Percentiles rank a stretch among this genome's conserved stretches.
Evolutionary conservation across 2,329 filamentous ascomycete genomes (phyloP).

Genomic region (Truncatella angustata): DNA sequence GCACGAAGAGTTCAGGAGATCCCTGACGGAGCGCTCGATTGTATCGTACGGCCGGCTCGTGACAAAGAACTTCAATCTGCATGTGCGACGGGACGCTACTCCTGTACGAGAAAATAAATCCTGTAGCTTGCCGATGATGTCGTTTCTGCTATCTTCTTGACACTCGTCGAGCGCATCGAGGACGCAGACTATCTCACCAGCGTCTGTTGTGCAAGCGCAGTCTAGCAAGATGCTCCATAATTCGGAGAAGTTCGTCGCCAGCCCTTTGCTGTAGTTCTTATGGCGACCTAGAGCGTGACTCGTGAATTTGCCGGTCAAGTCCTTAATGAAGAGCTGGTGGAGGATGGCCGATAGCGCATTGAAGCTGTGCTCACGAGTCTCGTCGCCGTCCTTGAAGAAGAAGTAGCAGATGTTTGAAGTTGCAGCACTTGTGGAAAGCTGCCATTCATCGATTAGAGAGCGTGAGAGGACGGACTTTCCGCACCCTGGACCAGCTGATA

Average conservation of each 20-base stretch:
- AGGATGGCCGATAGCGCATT: slow-evolving; percentile 24
- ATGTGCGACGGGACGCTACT: not conserved
- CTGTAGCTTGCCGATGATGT: not conserved
- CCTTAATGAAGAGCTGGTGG: slow-evolving; percentile 24
- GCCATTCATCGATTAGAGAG: not conserved
- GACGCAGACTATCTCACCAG: not conserved
- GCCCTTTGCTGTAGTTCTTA: not conserved
- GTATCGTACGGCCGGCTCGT: slow-evolving; percentile 1
- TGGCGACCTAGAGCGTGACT: slow-evolving; percentile 6
- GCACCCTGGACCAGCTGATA: not conserved
- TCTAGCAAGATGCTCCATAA: not conserved
- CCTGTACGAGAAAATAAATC: not conserved
- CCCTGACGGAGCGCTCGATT: not conserved
- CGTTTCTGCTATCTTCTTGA: not conserved
- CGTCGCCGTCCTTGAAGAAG: slow-evolving; percentile 32
- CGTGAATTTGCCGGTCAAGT: slow-evolving; percentile 12
- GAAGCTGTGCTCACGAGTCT: slow-evolving; percentile 15
- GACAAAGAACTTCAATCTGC: slow-evolving; percentile 4
- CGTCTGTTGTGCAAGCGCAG: not conserved
- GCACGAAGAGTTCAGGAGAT: not conserved
- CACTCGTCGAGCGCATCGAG: slow-evolving; percentile 2
- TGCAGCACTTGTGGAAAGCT: slow-evolving; percentile 17
- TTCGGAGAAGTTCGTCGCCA: not conserved
- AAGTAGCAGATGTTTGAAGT: slow-evolving; percentile 29
- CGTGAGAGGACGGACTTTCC: slow-evolving; percentile 2